These are phyloP conservation scores for Colletotrichum tabaci DNA, from an alignment of 2,329 filamentous ascomycete genomes.

Conservation along the genomic window DNA sequence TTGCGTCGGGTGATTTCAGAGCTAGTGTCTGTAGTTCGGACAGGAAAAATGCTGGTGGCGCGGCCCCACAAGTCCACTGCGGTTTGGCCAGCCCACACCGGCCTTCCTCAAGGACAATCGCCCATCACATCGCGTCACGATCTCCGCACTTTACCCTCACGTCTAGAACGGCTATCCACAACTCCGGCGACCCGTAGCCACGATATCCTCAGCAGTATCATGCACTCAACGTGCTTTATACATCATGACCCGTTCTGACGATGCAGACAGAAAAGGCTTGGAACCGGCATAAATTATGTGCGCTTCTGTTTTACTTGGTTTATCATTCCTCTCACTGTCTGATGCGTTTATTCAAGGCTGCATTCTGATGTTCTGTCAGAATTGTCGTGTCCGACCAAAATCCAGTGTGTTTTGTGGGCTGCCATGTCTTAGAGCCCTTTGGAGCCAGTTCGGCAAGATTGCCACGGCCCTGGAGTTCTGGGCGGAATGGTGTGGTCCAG, in stretches of 20 bases:
- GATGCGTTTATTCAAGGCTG: slow-evolving; percentile 16
- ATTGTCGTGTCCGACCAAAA: slow-evolving; percentile 13
- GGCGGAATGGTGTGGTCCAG: slow-evolving; percentile 29
- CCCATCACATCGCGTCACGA: slow-evolving; percentile 35
- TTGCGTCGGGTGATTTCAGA: not conserved
- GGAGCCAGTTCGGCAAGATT: slow-evolving; percentile 19
- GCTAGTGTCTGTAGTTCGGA: slow-evolving; percentile 11
- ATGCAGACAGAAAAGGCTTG: not conserved
- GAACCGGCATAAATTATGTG: not conserved
- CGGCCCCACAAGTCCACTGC: slow-evolving; percentile 8
- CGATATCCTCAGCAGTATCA: slow-evolving; percentile 12
- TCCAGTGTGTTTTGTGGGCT: slow-evolving; percentile 30
- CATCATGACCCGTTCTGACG: not conserved
- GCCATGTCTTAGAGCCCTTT: slow-evolving; percentile 1
- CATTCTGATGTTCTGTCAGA: slow-evolving; percentile 31
- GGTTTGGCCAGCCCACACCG: slow-evolving; percentile 21
- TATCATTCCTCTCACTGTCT: slow-evolving; percentile 15
- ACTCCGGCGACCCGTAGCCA: slow-evolving; percentile 10
- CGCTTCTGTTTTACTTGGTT: slow-evolving; percentile 11
- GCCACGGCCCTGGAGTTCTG: slow-evolving; percentile 7
- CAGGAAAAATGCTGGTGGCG: slow-evolving; percentile 23
- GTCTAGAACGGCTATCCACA: slow-evolving; percentile 21
- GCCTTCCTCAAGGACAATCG: slow-evolving; percentile 13
- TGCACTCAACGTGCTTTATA: slow-evolving; percentile 9
- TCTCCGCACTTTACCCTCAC: slow-evolving; percentile 41